Percentiles rank a stretch among this genome's conserved stretches.
phyloP scores from a whole-genome alignment of 1,139 yeast genomes.

The Candida pseudocylindracea region DNA sequence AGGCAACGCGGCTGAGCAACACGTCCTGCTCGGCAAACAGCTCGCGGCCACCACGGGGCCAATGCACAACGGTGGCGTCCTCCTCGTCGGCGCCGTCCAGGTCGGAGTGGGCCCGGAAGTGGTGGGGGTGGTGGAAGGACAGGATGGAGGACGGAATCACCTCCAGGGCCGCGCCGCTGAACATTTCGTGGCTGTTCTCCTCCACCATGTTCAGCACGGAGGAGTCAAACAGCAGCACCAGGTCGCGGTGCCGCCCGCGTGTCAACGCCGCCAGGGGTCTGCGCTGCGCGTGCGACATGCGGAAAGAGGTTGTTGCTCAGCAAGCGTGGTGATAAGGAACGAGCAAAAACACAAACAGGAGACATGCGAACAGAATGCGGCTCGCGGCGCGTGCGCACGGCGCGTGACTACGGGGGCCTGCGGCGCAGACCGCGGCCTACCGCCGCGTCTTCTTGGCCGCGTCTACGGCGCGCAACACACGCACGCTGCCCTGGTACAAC shows the following conservation, averaged over 20 bases:
- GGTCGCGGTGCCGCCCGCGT: constrained; percentile 13
- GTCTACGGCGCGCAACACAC: constrained; percentile 12
- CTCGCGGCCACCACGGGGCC: constrained; percentile 4
- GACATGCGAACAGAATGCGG: neutral
- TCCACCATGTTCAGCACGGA: constrained; percentile 9
- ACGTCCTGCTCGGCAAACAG: constrained; percentile 6
- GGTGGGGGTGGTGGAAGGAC: constrained; percentile 60
- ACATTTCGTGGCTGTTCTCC: constrained; percentile 45
- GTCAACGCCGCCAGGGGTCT: neutral
- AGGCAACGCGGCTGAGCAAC: constrained; percentile 10
- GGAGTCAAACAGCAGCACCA: constrained; percentile 18
- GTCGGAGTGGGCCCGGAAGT: constrained; percentile 12
- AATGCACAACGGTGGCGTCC: constrained; percentile 16
- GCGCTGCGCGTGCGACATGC: neutral
- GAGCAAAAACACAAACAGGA: neutral
- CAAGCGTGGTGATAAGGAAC: neutral
- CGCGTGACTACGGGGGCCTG: no score
- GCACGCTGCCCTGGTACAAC: constrained; percentile 29
- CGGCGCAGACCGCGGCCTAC: neutral
- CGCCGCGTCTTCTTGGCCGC: constrained; percentile 1
- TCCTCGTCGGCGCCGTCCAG: constrained; percentile 2
- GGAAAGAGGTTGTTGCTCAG: neutral
- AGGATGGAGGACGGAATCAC: constrained; percentile 80
- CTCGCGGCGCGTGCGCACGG: no score
- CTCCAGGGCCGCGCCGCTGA: constrained; percentile 79